These are phyloP conservation scores for Cochlearia excelsa DNA, from an alignment of 345 rosid genomes.

Conservation along the genomic window DNA sequence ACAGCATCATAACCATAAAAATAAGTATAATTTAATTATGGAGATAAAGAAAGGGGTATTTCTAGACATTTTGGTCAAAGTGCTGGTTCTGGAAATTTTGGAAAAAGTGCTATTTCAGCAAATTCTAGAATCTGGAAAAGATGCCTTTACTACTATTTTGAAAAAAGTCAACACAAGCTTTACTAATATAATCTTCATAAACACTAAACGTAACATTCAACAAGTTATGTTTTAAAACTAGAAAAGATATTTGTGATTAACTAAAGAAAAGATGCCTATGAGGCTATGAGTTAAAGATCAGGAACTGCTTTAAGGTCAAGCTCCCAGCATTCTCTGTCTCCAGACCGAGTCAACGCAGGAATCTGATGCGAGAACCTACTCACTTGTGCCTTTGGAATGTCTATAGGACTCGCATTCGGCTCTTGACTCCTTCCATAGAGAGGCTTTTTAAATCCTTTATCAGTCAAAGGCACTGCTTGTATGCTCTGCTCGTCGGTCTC, in stretches of 20 bases:
- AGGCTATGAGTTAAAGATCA: slow-evolving; percentile 15
- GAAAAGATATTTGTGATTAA: background rate
- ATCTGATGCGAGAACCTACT: slow-evolving; percentile 58
- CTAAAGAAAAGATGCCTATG: background rate
- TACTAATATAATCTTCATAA: no score
- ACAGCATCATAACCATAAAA: no score
- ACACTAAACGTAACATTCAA: background rate
- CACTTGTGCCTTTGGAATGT: slow-evolving; percentile 35
- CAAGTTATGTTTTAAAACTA: background rate
- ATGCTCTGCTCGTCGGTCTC: slow-evolving; percentile 31
- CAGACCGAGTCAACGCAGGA: slow-evolving; percentile 35
- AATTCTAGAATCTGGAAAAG: no score
- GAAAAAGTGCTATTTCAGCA: no score
- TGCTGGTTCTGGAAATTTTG: no score
- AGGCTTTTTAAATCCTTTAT: slow-evolving; percentile 19
- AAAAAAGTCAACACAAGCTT: no score
- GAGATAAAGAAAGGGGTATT: no score
- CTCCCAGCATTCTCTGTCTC: slow-evolving; percentile 39
- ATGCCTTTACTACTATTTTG: no score
- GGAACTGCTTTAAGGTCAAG: slow-evolving; percentile 45
- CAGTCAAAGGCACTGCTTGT: slow-evolving; percentile 34
- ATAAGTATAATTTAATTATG: no score
- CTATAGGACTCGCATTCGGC: slow-evolving; percentile 28
- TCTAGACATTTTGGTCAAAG: no score
- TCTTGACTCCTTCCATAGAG: slow-evolving; percentile 42